A percentile compares a stretch with the other conserved stretches of the same genome.
Evolutionary conservation across 2,329 filamentous ascomycete genomes (phyloP).

Genomic region (Lasiodiplodia gonubiensis): DNA sequence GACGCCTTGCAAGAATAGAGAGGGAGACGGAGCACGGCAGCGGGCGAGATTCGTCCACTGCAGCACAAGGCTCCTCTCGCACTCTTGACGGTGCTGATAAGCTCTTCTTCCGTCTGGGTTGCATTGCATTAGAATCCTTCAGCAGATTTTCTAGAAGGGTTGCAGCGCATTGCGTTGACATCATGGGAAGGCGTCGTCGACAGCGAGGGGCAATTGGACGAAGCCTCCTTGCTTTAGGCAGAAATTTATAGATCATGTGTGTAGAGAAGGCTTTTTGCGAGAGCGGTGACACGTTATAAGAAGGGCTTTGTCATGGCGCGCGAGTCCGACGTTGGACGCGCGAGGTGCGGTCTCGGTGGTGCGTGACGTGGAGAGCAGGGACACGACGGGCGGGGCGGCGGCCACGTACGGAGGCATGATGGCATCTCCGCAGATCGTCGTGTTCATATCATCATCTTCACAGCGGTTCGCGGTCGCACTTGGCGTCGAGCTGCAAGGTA

Average conservation of each 20-base stretch:
- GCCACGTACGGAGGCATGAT: not conserved
- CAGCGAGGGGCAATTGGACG: constrained; percentile 23
- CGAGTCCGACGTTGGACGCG: constrained; percentile 20
- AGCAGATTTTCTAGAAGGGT: constrained; percentile 40
- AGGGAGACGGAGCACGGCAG: constrained; percentile 14
- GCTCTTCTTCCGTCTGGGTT: constrained; percentile 35
- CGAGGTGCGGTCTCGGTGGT: not conserved
- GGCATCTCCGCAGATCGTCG: constrained; percentile 19
- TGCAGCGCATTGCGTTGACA: constrained; percentile 37
- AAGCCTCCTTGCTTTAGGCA: constrained; percentile 26
- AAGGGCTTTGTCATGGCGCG: not conserved
- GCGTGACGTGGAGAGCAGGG: constrained; percentile 18
- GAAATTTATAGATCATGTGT: constrained; percentile 25
- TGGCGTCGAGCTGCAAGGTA: constrained; percentile 26
- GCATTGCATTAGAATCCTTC: constrained; percentile 39
- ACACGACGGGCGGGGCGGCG: not conserved
- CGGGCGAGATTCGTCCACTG: constrained; percentile 1
- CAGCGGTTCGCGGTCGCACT: constrained; percentile 13
- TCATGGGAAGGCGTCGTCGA: constrained; percentile 16
- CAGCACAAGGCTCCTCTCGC: constrained; percentile 16
- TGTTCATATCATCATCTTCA: constrained; percentile 22
- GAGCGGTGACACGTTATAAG: constrained; percentile 14
- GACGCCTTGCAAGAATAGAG: constrained; percentile 58
- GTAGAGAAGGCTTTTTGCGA: not conserved
- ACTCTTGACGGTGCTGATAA: not conserved